These are phyloP conservation scores for Omphalotus guepiniiformis DNA, from an alignment of 768 basidiomycete species.

Conservation along the genomic window DNA sequence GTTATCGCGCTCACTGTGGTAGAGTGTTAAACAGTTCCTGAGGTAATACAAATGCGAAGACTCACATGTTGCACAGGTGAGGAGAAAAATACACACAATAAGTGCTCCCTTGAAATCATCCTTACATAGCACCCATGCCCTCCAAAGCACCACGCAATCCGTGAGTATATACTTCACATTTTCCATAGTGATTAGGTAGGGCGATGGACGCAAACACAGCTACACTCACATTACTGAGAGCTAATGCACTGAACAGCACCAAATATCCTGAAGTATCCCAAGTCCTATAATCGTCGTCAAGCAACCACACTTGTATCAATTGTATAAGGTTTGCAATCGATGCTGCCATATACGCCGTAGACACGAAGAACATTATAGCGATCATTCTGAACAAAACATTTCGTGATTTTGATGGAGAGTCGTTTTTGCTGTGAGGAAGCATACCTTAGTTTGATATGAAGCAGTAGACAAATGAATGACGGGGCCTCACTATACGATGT, in stretches of 20 bases:
- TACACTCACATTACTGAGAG: slow-evolving; percentile 1
- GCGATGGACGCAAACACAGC: neutral
- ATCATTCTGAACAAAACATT: slow-evolving; percentile 6
- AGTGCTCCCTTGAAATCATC: neutral
- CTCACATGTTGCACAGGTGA: neutral
- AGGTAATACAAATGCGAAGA: neutral
- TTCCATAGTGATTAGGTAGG: neutral
- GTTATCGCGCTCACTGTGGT: neutral
- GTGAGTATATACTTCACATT: slow-evolving; percentile 2
- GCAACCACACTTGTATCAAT: slow-evolving; percentile 3
- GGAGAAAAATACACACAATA: neutral
- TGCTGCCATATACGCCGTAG: neutral
- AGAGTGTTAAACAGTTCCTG: neutral
- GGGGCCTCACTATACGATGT: slow-evolving; percentile 1
- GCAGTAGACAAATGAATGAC: neutral
- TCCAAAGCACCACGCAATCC: slow-evolving; percentile 7
- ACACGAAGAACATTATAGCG: slow-evolving; percentile 3
- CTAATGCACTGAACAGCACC: slow-evolving; percentile 3
- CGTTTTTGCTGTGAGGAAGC: neutral
- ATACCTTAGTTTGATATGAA: neutral
- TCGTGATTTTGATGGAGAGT: neutral
- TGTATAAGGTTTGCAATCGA: neutral
- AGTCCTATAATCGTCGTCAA: neutral
- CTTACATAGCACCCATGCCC: slow-evolving; percentile 5
- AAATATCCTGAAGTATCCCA: slow-evolving; percentile 1